Percentiles rank a stretch among this genome's conserved stretches.
Evolutionary conservation across 805 yeast genomes (phyloP).

Genomic region (Hanseniaspora occidentalis): DNA sequence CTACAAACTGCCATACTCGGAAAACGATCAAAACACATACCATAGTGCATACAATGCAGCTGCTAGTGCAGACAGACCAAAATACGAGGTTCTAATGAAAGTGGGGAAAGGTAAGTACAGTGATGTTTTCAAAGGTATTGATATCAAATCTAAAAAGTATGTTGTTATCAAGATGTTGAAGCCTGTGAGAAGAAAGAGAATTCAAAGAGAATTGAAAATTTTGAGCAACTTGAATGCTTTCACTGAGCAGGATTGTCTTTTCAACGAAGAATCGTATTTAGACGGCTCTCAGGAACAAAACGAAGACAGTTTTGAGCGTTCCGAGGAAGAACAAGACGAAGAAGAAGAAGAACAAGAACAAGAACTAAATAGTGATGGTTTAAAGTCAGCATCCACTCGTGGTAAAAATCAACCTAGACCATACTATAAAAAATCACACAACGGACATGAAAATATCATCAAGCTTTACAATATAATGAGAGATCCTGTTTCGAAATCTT

Average conservation of each 20-base stretch:
- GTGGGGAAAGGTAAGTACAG: constrained; percentile 91
- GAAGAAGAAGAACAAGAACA: neutral
- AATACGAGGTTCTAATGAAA: constrained; percentile 69
- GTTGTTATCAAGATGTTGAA: constrained; percentile 84
- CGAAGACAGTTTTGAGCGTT: neutral
- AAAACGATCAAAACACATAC: neutral
- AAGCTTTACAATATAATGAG: constrained; percentile 69
- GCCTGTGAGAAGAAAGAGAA: constrained; percentile 87
- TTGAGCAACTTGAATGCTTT: constrained; percentile 54
- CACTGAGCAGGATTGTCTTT: neutral
- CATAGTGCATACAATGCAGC: constrained; percentile 3
- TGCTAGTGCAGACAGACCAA: constrained; percentile 12
- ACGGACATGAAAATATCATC: constrained; percentile 52
- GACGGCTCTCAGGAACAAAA: neutral
- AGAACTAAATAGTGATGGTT: neutral
- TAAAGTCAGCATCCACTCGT: neutral
- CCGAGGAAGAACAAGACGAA: neutral
- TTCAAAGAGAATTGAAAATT: constrained; percentile 79
- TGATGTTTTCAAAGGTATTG: constrained; percentile 85
- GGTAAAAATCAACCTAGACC: neutral
- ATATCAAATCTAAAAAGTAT: constrained; percentile 44
- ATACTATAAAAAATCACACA: constrained; percentile 21
- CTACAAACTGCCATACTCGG: constrained; percentile 8
- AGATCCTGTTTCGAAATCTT: constrained; percentile 69
- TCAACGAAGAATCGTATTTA: neutral